Percentiles rank a stretch among this genome's conserved stretches.
Conservation (phyloP, 1,284 basidiomycete genomes). For the Fistulinella cinereoalba region DNA sequence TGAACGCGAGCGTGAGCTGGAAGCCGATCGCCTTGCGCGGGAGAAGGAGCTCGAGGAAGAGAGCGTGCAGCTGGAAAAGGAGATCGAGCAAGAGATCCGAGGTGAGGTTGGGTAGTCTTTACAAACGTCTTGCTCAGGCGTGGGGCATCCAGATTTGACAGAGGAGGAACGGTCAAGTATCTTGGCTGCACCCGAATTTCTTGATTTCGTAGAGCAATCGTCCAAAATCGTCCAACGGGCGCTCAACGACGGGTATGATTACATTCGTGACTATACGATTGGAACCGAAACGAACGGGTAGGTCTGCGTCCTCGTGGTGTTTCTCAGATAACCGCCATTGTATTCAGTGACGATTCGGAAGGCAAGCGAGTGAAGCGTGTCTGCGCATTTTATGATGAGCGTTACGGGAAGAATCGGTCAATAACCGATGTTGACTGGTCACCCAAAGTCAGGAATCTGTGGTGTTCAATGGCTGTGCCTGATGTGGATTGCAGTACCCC, state of each 20-base stretch:
- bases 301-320: conserved; percentile 27
- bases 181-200: conserved; percentile 82
- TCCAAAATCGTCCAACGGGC: conserved; percentile 94
- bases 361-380: conserved; percentile 84
- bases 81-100: conserved; percentile 81
- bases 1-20: conserved; percentile 59
- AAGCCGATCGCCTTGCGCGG: conserved; percentile 65
- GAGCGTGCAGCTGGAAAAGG: conserved; percentile 71
- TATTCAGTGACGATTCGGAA: conserved; percentile 79
- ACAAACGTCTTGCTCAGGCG: too few species aligned
- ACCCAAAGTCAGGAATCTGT: conserved; percentile 63
- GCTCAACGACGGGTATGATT: conserved; percentile 95
- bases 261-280: conserved; percentile 92
- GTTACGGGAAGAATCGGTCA: conserved; percentile 86
- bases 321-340: conserved; percentile 1
- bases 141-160: conserved; percentile 62
- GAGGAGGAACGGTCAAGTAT: conserved; percentile 83
- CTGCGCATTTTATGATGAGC: conserved; percentile 87
- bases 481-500: conserved; percentile 67
- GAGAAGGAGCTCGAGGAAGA: conserved; percentile 83
- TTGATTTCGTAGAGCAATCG: conserved; percentile 93
- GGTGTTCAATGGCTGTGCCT: conserved; percentile 1
- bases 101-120: conserved; percentile 50
- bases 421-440: conserved; percentile 98
- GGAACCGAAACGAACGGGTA: conserved; percentile 74